A percentile compares a stretch with the other conserved stretches of the same genome.
phyloP scores from a whole-genome alignment of 2,329 filamentous ascomycete species.

The Berkeleyomyces rouxiae region DNA sequence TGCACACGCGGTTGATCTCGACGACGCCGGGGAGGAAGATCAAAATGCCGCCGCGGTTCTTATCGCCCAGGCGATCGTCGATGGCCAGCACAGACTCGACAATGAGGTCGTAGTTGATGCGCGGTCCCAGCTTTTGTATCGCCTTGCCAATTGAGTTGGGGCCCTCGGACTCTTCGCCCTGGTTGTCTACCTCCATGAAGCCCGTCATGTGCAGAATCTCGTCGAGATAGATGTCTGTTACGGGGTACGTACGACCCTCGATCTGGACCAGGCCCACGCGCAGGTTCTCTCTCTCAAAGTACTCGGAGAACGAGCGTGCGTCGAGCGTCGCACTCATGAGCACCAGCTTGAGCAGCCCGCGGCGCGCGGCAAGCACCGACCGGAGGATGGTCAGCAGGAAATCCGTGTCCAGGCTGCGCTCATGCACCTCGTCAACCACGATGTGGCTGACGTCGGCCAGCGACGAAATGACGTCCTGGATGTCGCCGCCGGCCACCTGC shows the following conservation, averaged over 20 bases:
- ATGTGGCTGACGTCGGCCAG: constrained; percentile 85
- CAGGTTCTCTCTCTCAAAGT: constrained; percentile 54
- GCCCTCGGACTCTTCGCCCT: constrained; percentile 14
- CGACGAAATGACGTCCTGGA: constrained; percentile 64
- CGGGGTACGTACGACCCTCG: constrained; percentile 73
- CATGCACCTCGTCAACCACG: constrained; percentile 92
- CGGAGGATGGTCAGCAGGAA: constrained; percentile 78
- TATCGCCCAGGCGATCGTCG: constrained; percentile 54
- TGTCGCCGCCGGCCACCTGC: constrained; percentile 37
- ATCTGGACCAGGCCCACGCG: constrained; percentile 74
- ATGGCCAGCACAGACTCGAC: constrained; percentile 66
- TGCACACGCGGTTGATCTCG: constrained; percentile 74
- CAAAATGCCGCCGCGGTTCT: constrained; percentile 66
- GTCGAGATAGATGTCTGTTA: constrained; percentile 78
- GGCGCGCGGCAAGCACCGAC: constrained; percentile 57
- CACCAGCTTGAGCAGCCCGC: constrained; percentile 72
- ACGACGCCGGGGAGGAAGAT: constrained; percentile 86
- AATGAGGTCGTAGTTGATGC: constrained; percentile 85
- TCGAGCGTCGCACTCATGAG: constrained; percentile 96
- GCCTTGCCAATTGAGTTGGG: constrained; percentile 42
- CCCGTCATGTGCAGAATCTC: constrained; percentile 69
- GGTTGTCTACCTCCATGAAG: constrained; percentile 39
- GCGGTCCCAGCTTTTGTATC: constrained; percentile 57
- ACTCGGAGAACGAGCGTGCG: constrained; percentile 65
- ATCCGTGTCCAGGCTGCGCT: constrained; percentile 86